Percentiles rank a stretch among this genome's conserved stretches.
phyloP scores from a whole-genome alignment of 2,329 filamentous ascomycete genomes.

The Ophiobolus disseminans region DNA sequence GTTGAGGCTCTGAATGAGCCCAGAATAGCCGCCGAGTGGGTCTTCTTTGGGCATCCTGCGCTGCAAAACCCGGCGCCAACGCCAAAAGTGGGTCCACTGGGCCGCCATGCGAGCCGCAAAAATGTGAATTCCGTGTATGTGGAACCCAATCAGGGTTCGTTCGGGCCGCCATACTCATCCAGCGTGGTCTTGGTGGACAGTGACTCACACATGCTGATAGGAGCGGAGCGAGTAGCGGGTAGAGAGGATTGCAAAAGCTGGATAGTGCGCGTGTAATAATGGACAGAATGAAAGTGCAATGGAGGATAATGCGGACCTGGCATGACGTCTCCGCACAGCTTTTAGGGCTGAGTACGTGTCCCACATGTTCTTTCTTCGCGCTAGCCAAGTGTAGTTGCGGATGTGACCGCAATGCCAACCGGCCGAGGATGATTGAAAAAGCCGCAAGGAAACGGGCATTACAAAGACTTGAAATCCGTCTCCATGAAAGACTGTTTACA shows the following conservation, averaged over 20 bases:
- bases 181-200: conserved; percentile 11
- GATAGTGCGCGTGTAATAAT: conserved; percentile 7
- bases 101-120: conserved; percentile 36
- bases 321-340: too few relatives aligned
- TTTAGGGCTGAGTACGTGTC: conserved; percentile 21
- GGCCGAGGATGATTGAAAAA: too few relatives aligned
- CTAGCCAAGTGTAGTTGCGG: conserved; percentile 19
- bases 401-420: conserved; percentile 10
- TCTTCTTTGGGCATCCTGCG: conserved; percentile 28
- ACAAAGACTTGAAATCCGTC: background rate
- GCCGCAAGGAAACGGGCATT: too few relatives aligned
- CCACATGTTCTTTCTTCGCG: conserved; percentile 30
- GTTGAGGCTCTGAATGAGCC: conserved; percentile 9
- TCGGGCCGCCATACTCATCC: conserved; percentile 31
- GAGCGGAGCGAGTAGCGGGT: conserved; percentile 10
- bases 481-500: too few relatives aligned
- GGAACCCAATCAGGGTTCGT: conserved; percentile 33
- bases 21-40: conserved; percentile 34
- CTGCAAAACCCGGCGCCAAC: conserved; percentile 19
- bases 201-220: conserved; percentile 30
- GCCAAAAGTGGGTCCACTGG: conserved; percentile 35
- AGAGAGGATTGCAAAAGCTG: conserved; percentile 21
- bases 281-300: background rate
- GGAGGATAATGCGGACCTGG: background rate
- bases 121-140: conserved; percentile 13